phyloP scores from a whole-genome alignment of 768 basidiomycete genomes.

The Amanita phalloides region DNA sequence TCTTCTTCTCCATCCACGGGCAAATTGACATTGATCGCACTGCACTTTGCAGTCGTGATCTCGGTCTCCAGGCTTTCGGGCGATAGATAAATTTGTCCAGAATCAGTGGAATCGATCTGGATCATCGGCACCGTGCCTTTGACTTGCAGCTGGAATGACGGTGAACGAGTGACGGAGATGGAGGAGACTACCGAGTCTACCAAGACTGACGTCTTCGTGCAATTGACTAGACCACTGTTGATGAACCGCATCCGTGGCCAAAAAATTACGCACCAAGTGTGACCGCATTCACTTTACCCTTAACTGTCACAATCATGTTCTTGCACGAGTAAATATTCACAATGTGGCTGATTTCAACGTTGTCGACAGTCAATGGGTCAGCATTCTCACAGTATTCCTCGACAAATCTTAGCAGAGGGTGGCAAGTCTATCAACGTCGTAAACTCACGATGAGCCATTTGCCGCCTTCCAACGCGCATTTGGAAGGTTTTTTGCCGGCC shows the following conservation, averaged over 20 bases:
- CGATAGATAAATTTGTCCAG: slow-evolving; percentile 90
- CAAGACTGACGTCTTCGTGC: slow-evolving; percentile 77
- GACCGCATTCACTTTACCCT: slow-evolving; percentile 93
- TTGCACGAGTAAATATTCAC: slow-evolving; percentile 91
- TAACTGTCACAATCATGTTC: slow-evolving; percentile 69
- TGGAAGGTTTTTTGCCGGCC: slow-evolving; percentile 85
- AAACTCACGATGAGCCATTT: slow-evolving; percentile 84
- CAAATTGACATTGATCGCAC: slow-evolving; percentile 81
- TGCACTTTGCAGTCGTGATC: slow-evolving; percentile 92
- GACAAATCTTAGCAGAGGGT: background rate
- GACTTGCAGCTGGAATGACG: slow-evolving; percentile 89
- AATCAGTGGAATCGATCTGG: slow-evolving; percentile 90
- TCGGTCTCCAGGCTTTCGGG: slow-evolving; percentile 67
- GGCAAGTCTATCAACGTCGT: background rate
- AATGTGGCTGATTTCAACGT: slow-evolving; percentile 69
- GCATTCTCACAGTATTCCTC: slow-evolving; percentile 87
- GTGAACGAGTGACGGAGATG: slow-evolving; percentile 80
- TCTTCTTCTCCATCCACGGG: slow-evolving; percentile 86
- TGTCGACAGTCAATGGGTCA: slow-evolving; percentile 62
- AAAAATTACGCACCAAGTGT: slow-evolving; percentile 53
- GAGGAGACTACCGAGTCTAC: slow-evolving; percentile 91
- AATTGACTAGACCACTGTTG: slow-evolving; percentile 51
- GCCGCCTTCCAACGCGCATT: slow-evolving; percentile 81
- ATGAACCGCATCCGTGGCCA: background rate
- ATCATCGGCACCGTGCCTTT: slow-evolving; percentile 86